These are phyloP conservation scores for Amaranthus palmeri DNA, from an alignment of 148 eudicot species.

Conservation along the genomic window DNA sequence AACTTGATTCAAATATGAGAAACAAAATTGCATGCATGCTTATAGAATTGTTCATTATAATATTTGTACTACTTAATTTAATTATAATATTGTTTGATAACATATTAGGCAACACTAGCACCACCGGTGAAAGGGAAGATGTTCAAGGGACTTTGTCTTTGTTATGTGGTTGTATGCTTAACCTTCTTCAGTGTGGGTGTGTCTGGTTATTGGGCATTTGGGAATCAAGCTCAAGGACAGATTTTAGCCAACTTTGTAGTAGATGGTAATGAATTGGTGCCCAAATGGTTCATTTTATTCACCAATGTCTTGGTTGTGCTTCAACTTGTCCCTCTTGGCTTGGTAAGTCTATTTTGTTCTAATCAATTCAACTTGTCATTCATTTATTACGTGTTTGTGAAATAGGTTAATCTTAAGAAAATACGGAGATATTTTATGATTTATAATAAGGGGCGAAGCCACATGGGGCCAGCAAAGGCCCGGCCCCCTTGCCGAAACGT, in stretches of 20 bases:
- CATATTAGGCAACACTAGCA: conserved; percentile 61
- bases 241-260: conserved; percentile 48
- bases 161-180: conserved; percentile 40
- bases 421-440: no score
- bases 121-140: conserved; percentile 84
- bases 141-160: conserved; percentile 71
- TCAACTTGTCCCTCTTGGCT: conserved; percentile 76
- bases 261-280: conserved; percentile 40
- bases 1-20: not conserved
- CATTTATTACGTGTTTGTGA: no score
- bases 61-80: not conserved
- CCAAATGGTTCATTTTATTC: conserved; percentile 57
- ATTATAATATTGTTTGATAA: not conserved
- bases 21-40: no score
- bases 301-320: conserved; percentile 57
- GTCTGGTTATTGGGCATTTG: conserved; percentile 91
- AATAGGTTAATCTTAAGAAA: no score
- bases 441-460: no score
- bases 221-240: conserved; percentile 55
- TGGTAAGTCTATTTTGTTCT: conserved; percentile 32
- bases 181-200: conserved; percentile 74
- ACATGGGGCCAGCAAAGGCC: no score
- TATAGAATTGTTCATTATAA: not conserved
- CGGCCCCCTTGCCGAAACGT: no score
- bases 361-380: conserved; percentile 12